A percentile compares a stretch with the other conserved stretches of the same genome.
Evolutionary conservation across 225 moss, liverwort and hornwort species (phyloP).

Genomic region (Straminergon stramineum): DNA sequence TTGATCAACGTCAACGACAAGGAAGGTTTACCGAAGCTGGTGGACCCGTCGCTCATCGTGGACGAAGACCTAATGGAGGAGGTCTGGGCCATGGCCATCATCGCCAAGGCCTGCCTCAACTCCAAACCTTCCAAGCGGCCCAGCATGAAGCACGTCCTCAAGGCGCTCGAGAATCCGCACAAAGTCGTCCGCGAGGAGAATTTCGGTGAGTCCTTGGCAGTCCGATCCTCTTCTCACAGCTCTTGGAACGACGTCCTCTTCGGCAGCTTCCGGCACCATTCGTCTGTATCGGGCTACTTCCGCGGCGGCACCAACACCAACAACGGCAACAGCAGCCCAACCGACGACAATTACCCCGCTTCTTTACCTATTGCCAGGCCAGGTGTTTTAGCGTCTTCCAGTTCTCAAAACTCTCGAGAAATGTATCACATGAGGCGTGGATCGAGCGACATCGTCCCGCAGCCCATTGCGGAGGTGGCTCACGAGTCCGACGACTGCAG

Average conservation of each 20-base stretch:
- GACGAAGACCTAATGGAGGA: conserved; percentile 94
- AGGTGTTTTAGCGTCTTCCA: conserved; percentile 17
- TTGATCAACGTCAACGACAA: conserved; percentile 87
- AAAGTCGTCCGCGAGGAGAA: conserved; percentile 88
- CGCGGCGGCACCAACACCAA: conserved; percentile 5
- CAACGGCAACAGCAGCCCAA: neutral
- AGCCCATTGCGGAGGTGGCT: conserved; percentile 39
- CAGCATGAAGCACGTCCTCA: conserved; percentile 91
- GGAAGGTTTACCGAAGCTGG: conserved; percentile 63
- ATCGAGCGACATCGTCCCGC: conserved; percentile 26
- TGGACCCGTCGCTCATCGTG: conserved; percentile 88
- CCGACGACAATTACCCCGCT: conserved; percentile 16
- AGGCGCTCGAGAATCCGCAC: conserved; percentile 90
- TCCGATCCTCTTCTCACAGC: conserved; percentile 60
- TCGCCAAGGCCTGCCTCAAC: conserved; percentile 89
- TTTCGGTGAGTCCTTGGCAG: conserved; percentile 66
- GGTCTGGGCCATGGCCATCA: conserved; percentile 97
- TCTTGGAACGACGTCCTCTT: conserved; percentile 92
- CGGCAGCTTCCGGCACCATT: conserved; percentile 77
- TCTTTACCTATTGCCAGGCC: conserved; percentile 21
- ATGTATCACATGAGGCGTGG: conserved; percentile 35
- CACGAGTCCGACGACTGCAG: conserved; percentile 27
- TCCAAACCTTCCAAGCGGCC: conserved; percentile 77
- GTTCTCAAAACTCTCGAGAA: conserved; percentile 32
- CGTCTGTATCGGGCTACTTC: conserved; percentile 24